A percentile compares a stretch with the other conserved stretches of the same genome.
phyloP scores from a whole-genome alignment of 305 asterid species.

The Caryopteris hybrid region DNA sequence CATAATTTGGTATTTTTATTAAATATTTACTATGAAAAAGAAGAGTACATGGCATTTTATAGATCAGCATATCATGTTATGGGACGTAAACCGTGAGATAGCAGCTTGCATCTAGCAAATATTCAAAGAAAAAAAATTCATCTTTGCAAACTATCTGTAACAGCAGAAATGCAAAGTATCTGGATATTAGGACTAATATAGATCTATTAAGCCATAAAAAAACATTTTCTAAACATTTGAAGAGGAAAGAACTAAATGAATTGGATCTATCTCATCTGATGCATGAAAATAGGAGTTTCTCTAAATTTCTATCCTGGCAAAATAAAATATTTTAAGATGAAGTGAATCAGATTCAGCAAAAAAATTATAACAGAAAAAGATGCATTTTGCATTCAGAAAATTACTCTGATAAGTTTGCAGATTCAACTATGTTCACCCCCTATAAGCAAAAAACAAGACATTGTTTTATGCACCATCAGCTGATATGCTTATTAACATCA shows the following conservation, averaged over 20 bases:
- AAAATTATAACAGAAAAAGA: background rate
- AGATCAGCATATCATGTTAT: background rate
- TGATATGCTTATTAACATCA: conserved; percentile 3
- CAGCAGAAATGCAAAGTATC: conserved; percentile 9
- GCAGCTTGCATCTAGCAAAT: background rate
- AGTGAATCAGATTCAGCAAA: conserved; percentile 3
- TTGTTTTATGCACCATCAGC: background rate
- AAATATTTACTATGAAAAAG: conserved; percentile 17
- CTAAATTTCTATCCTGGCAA: background rate
- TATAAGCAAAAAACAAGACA: conserved; percentile 1
- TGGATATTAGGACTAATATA: background rate
- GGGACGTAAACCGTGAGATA: conserved; percentile 6
- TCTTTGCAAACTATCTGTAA: background rate
- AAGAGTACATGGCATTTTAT: background rate
- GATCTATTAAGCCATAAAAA: background rate
- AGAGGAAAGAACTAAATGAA: background rate
- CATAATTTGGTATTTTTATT: background rate
- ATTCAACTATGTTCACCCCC: conserved; percentile 4
- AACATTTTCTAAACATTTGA: background rate
- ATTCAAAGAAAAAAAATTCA: background rate
- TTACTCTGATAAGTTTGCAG: background rate
- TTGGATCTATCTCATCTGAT: background rate
- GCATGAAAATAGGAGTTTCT: background rate
- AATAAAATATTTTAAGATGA: background rate
- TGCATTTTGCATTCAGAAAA: background rate